Evolutionary conservation across 1,139 yeast genomes (phyloP).

Genomic region (Geotrichum reessii): DNA sequence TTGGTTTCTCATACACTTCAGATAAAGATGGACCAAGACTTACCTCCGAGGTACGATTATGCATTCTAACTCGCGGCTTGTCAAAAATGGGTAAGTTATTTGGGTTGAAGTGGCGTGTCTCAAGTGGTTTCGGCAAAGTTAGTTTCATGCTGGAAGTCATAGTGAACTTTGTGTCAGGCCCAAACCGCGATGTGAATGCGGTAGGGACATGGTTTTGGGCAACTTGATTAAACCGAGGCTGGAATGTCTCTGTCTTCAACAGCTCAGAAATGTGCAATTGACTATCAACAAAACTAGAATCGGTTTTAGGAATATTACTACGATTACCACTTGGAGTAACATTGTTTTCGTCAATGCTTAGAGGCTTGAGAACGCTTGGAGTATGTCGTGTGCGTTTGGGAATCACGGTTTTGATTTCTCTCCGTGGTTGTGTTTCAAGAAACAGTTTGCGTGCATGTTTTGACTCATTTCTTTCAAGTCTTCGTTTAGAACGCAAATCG

Average conservation of each 20-base stretch:
- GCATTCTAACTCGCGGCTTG: conserved; percentile 6
- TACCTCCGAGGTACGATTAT: neutral
- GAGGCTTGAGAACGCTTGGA: neutral
- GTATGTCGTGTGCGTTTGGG: neutral
- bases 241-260: conserved; percentile 14
- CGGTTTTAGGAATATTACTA: neutral
- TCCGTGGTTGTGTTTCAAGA: conserved; percentile 4
- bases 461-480: conserved; percentile 8
- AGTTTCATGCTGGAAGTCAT: conserved; percentile 15
- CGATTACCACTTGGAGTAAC: neutral
- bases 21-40: neutral
- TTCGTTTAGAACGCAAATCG: conserved; percentile 19
- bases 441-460: conserved; percentile 7
- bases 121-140: neutral
- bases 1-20: neutral
- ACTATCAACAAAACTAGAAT: conserved; percentile 4
- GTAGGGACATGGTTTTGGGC: neutral
- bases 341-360: neutral
- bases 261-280: conserved; percentile 16
- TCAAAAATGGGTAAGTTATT: conserved; percentile 9
- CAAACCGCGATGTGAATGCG: conserved; percentile 5
- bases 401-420: neutral
- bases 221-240: conserved; percentile 1
- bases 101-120: neutral
- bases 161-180: conserved; percentile 12